Conservation (phyloP, 2,329 filamentous ascomycete species). For the Ophiostoma australiae region DNA sequence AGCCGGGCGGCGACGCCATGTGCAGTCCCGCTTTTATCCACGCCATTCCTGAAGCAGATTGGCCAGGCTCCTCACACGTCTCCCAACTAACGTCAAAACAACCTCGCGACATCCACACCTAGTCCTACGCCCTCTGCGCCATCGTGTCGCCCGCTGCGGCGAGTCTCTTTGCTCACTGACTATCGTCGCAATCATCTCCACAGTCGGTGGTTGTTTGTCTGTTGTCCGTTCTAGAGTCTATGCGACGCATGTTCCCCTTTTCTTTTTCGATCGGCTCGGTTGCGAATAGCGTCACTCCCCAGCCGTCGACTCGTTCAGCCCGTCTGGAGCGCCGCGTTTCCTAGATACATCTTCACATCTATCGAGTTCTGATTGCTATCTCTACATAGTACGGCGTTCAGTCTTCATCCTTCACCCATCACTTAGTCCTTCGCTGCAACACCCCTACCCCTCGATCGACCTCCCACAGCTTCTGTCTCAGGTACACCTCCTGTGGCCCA, state of each 20-base stretch:
- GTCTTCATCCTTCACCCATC: neutral
- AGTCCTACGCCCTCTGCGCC: neutral
- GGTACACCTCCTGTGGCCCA: constrained; percentile 20
- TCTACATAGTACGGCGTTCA: no score
- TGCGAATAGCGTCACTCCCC: constrained; percentile 6
- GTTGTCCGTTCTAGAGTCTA: neutral
- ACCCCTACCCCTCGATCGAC: constrained; percentile 13
- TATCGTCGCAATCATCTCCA: neutral
- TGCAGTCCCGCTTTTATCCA: neutral
- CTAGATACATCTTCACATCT: neutral
- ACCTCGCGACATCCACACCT: constrained; percentile 5
- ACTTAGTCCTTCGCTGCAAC: neutral
- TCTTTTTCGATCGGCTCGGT: neutral
- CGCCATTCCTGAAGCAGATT: neutral
- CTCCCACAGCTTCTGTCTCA: constrained; percentile 25
- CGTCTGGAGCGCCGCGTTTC: neutral
- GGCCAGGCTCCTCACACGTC: neutral
- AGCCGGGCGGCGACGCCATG: neutral
- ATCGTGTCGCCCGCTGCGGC: neutral
- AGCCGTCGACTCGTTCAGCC: neutral
- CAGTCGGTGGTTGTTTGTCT: neutral
- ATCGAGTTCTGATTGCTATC: neutral
- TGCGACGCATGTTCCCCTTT: neutral
- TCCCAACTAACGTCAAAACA: constrained; percentile 14
- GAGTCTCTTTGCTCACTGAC: neutral